Base-by-base conservation (phyloP, 805 yeast genomes). In the Kurtzmaniella cleridarum region DNA sequence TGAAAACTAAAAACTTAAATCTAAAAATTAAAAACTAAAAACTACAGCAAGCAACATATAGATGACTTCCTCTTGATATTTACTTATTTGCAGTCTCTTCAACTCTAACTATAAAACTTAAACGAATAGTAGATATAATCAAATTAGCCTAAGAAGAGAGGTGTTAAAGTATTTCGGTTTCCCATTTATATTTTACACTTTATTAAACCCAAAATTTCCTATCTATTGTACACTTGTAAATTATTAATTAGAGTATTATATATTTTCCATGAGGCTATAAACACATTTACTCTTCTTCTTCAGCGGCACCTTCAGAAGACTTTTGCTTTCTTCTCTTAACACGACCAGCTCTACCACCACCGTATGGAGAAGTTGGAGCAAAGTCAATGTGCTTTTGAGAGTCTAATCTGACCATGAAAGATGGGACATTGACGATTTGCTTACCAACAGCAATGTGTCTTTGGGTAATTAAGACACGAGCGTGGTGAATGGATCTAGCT, bases 281-380 rank as follows among this genome's bases (percentile, higher is more conserved):
- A 15, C n/a, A 16, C 33, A 30, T 64, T 78, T 80, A 82, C 73
- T 85, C 85, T 60, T 76, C 90, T 60, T 73, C 91, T 53, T 72
- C 90, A 51, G 69, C 83, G 53, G 66, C 74, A 56, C 70, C 76
- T 51, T 66, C 71, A 55, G 68, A 71, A 71, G 78, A 75, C 62
- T 66, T 73, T 66, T 73, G 79, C 81, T 84, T 81, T 75, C 79
- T 87, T 84, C 98, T 88, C 84, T 93, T 95, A 67, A 88, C 95
- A 83, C 98, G 93, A 73, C 98, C 98, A 60, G 98, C 95, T 81
- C 98, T 91, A 62, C 96, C 98, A 78, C 98, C 98, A 75, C 98
- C 98, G 90, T 87, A 91, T 74, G 98, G 98, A 58, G 98, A 93
- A 73, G 87, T 88, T 71, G 93, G 84, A 64, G 98, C 95, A 65